These are phyloP conservation scores for Rubia balearica DNA, from an alignment of 305 asterid genomes.

Conservation along the genomic window DNA sequence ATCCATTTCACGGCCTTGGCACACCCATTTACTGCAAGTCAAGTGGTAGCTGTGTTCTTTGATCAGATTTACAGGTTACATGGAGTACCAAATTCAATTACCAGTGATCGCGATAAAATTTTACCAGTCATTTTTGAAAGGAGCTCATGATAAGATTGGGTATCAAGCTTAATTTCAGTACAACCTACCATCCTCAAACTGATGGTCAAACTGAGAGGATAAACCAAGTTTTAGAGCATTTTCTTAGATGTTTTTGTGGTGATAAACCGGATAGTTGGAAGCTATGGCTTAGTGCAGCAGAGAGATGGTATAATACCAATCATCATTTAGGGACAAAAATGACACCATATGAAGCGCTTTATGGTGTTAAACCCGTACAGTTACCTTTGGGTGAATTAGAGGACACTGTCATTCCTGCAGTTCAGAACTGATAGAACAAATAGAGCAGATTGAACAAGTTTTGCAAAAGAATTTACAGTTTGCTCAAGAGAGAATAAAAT, in stretches of 20 bases:
- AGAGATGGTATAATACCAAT: not conserved
- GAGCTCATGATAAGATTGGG: not conserved
- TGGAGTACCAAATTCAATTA: not conserved
- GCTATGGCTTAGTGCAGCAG: not conserved
- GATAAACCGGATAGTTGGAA: not conserved
- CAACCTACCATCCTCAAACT: not conserved
- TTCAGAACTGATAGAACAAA: not conserved
- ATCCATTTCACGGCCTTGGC: not conserved
- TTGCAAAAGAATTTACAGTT: too few species aligned
- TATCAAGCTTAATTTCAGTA: not conserved
- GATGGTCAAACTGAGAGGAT: not conserved
- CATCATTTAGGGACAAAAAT: not conserved
- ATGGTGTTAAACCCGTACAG: not conserved
- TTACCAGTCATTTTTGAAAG: not conserved
- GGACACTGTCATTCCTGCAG: not conserved
- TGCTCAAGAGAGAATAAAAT: not conserved
- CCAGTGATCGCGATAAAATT: not conserved
- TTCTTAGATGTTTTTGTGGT: not conserved
- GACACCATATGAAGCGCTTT: not conserved
- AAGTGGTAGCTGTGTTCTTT: not conserved
- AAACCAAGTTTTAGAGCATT: not conserved
- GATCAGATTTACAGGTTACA: too few species aligned
- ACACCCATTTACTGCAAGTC: not conserved
- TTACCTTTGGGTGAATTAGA: not conserved
- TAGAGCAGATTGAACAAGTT: not conserved